These are phyloP conservation scores for Staphylotrichum longicolle DNA, from an alignment of 495 filamentous ascomycete genomes.

Conservation along the genomic window DNA sequence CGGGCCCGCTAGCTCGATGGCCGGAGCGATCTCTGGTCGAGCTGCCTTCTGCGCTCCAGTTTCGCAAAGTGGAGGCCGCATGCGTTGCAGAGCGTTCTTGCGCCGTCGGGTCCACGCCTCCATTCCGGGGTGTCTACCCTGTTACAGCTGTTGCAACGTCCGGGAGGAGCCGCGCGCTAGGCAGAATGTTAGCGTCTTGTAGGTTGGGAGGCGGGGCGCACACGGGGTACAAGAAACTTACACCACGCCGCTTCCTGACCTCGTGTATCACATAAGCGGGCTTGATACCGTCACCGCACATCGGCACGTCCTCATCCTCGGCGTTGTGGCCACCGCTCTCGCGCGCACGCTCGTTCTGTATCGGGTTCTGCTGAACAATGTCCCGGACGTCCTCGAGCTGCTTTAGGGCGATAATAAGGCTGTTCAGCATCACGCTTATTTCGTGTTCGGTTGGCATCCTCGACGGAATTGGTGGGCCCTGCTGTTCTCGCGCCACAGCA, in stretches of 20 bases:
- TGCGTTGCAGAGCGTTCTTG: constrained; percentile 93
- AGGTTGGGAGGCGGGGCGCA: neutral
- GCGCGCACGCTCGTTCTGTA: constrained; percentile 42
- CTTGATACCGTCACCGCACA: constrained; percentile 49
- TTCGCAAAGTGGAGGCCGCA: constrained; percentile 98
- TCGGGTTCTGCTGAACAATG: constrained; percentile 40
- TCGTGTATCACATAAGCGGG: constrained; percentile 43
- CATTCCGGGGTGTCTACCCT: constrained; percentile 97
- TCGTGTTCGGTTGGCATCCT: constrained; percentile 48
- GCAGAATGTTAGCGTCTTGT: constrained; percentile 20
- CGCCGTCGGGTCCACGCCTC: constrained; percentile 92
- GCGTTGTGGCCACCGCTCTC: constrained; percentile 38
- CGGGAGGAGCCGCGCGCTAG: constrained; percentile 90
- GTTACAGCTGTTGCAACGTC: constrained; percentile 97
- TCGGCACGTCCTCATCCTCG: constrained; percentile 47
- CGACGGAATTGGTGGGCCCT: constrained; percentile 46
- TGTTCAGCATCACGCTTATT: constrained; percentile 41
- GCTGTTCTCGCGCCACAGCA: constrained; percentile 48
- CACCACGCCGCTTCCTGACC: constrained; percentile 52
- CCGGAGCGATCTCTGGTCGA: constrained; percentile 49
- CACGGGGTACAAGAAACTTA: constrained; percentile 33
- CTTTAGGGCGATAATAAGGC: constrained; percentile 37
- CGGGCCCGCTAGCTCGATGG: constrained; percentile 22
- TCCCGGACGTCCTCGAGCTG: constrained; percentile 47
- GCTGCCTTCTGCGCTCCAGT: constrained; percentile 74